Percentiles rank a stretch among this genome's conserved stretches.
Evolutionary conservation across 2,329 filamentous ascomycete genomes (phyloP).

Genomic region (Colletotrichum lentis): DNA sequence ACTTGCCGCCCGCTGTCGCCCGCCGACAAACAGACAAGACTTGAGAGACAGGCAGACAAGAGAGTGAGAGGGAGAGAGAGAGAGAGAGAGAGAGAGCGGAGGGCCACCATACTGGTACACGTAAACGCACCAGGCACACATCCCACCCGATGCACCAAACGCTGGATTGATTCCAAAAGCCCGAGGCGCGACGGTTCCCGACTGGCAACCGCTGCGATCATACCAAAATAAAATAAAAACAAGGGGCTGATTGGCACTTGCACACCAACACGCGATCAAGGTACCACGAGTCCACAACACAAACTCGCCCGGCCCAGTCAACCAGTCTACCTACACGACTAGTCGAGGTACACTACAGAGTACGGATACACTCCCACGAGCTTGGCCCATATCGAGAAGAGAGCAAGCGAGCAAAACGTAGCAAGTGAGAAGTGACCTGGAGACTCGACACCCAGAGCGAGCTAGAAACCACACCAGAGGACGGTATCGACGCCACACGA

Average conservation of each 20-base stretch:
- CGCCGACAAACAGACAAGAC: not conserved
- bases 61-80: not conserved
- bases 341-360: not conserved
- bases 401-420: not conserved
- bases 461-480: constrained; percentile 17
- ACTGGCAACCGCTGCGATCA: constrained; percentile 1
- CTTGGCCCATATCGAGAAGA: not conserved
- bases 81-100: not conserved
- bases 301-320: not conserved
- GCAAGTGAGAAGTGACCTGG: constrained; percentile 7
- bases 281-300: constrained; percentile 17
- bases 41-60: not conserved
- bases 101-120: no score
- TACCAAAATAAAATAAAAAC: not conserved
- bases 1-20: constrained; percentile 24
- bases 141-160: not conserved
- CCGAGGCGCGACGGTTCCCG: constrained; percentile 5
- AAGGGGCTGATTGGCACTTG: constrained; percentile 28
- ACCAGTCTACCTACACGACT: not conserved
- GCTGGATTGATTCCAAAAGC: not conserved
- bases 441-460: not conserved
- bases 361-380: not conserved
- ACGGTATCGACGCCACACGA: constrained; percentile 31
- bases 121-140: not conserved
- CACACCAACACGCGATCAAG: constrained; percentile 27